Conservation (phyloP, 768 basidiomycete species). For the Lentinula boryana region DNA sequence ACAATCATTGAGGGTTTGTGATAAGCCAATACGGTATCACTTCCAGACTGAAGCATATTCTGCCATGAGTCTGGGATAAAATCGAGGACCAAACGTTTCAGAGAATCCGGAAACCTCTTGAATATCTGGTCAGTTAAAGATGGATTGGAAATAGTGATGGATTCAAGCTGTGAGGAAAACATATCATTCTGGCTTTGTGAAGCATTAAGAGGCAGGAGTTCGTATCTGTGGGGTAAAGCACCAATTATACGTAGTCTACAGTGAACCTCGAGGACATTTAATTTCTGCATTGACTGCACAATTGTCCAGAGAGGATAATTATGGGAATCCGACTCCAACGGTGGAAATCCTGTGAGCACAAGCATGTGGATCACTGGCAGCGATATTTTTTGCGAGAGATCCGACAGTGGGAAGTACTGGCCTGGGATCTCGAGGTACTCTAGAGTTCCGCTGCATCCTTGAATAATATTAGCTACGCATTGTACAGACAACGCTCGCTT, state of each 20-base stretch:
- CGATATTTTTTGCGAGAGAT: neutral
- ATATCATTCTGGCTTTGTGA: neutral
- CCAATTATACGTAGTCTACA: conserved; percentile 2
- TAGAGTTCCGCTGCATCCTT: neutral
- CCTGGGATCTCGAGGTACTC: conserved; percentile 6
- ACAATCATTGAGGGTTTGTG: conserved; percentile 1
- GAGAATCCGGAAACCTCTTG: neutral
- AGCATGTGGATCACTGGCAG: neutral
- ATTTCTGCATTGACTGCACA: neutral
- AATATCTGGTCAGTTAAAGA: conserved; percentile 1
- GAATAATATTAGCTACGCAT: conserved; percentile 1
- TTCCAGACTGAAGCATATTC: conserved; percentile 5
- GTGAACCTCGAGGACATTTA: neutral
- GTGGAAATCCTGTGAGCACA: conserved; percentile 1
- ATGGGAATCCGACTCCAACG: neutral
- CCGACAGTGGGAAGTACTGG: neutral
- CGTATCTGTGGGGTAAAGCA: conserved; percentile 2
- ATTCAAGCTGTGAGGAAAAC: conserved; percentile 2
- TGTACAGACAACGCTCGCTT: neutral
- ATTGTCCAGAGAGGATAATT: conserved; percentile 4
- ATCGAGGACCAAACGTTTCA: neutral
- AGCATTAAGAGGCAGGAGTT: conserved; percentile 1
- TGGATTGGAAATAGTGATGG: conserved; percentile 1
- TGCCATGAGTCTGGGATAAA: conserved; percentile 6
- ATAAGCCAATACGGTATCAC: conserved; percentile 3